phyloP scores from a whole-genome alignment of 805 yeast genomes.

The Teunomyces lycoperdinae region DNA sequence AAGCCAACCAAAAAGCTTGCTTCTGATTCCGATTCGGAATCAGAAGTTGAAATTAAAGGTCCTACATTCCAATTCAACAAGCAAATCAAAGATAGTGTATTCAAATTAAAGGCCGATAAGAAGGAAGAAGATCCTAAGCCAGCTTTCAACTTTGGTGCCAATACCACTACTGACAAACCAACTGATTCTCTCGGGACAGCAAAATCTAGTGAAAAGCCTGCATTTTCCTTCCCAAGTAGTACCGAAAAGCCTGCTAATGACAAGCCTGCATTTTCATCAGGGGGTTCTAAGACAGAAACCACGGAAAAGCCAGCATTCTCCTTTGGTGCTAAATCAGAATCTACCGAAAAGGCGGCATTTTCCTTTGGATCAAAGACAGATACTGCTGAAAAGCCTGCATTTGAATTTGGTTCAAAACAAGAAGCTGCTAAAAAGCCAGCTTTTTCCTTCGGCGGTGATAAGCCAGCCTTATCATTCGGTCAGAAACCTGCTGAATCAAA shows the following conservation, averaged over 20 bases:
- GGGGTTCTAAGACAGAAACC: neutral
- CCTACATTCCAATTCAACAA: slow-evolving; percentile 56
- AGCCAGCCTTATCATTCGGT: neutral
- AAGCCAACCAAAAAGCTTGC: slow-evolving; percentile 22
- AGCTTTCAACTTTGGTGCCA: neutral
- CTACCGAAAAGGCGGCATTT: slow-evolving; percentile 31
- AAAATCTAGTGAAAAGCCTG: slow-evolving; percentile 6
- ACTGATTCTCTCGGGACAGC: slow-evolving; percentile 1
- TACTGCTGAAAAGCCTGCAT: slow-evolving; percentile 7
- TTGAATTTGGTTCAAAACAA: slow-evolving; percentile 17
- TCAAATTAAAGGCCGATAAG: slow-evolving; percentile 14
- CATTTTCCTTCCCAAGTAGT: neutral
- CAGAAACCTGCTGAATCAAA: neutral
- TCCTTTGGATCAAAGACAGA: slow-evolving; percentile 25
- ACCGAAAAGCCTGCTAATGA: slow-evolving; percentile 3
- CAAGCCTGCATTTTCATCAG: slow-evolving; percentile 16
- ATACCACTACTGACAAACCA: slow-evolving; percentile 1
- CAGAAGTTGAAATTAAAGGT: slow-evolving; percentile 68
- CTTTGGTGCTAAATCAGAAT: slow-evolving; percentile 7
- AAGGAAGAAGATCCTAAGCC: neutral
- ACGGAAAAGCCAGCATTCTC: slow-evolving; percentile 1
- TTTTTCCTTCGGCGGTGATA: slow-evolving; percentile 21
- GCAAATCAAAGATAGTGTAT: slow-evolving; percentile 33
- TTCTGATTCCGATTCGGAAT: slow-evolving; percentile 54
- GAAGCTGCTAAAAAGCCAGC: slow-evolving; percentile 15